Base-by-base conservation (phyloP, 176 grass and related monocot species). In the Eleusine coracana region DNA sequence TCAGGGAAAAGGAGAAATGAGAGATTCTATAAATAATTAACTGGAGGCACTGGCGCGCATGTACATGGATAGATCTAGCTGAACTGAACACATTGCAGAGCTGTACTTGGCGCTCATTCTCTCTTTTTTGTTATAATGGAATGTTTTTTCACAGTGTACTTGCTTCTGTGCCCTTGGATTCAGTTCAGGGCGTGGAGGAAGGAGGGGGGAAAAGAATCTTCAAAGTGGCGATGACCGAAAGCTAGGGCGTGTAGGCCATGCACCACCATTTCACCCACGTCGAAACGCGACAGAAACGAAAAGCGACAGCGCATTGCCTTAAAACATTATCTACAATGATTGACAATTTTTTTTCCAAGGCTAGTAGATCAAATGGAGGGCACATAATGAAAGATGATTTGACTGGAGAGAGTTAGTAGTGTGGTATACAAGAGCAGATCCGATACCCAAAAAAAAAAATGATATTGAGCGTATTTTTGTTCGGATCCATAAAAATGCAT, bases 121-220 rank as follows among this genome's bases (percentile, higher is more conserved):
- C 39, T 45, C 48, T 70, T 25, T 49, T 88, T 76, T 77, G 56
- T 3, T 40, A 82, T 77, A 77, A 86, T 82, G 83, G 87, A 86
- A 86, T 89, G 82, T 82, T 89, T 86, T 41, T 59, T 18, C 78
- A 82, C 83, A 78, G 79, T 83, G 83, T 90, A 90, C 74, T 86
- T 90, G 42, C 28, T 4, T 68, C 78, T 75, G 62, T 37, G 72
- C 78, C 85, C 87, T 89, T 40, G 77, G 77, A 80, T 76, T 71
- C 64, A 71, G 87, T 76, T 71, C 64, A 71, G 87, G 72, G 87
- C 77, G 66, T 55, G 25, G 76, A 28, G 39, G 44, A 31, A 64
- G 58, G 36, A 12, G 3, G 61, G 27, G 4, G 62, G 10, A 50
- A 79, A 69, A 84, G 75, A 84, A 84, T 84, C 81, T 74, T 29